Percentiles rank a stretch among this genome's conserved stretches.
Conservation (phyloP, 345 rosid species). For the Noccaea caerulescens region DNA sequence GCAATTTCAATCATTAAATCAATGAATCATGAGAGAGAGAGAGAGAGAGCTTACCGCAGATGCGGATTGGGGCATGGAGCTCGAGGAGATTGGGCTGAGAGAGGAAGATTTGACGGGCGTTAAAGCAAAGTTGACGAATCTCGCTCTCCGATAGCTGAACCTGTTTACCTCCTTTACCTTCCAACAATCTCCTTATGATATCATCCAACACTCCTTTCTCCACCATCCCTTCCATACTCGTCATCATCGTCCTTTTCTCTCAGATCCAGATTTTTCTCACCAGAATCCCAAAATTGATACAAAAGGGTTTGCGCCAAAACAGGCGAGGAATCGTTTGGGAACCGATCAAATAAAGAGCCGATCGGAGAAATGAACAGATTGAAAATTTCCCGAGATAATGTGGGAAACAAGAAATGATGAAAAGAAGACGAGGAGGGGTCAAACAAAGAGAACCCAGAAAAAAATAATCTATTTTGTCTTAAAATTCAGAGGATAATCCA, state of each 20-base stretch:
- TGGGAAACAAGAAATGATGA: conserved; percentile 31
- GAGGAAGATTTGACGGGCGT: conserved; percentile 88
- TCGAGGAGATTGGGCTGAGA: conserved; percentile 81
- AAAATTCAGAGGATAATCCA: conserved; percentile 18
- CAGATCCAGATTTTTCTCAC: conserved; percentile 22
- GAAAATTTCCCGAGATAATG: conserved; percentile 28
- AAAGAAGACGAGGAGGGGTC: conserved; percentile 27
- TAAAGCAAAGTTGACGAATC: conserved; percentile 95
- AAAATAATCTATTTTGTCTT: conserved; percentile 13
- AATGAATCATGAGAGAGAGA: background rate
- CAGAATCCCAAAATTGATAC: conserved; percentile 20
- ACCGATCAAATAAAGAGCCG: conserved; percentile 12
- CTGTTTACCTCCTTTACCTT: conserved; percentile 88
- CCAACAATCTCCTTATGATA: conserved; percentile 82
- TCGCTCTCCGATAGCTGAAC: conserved; percentile 94
- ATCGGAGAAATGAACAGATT: conserved; percentile 16
- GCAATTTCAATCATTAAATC: background rate
- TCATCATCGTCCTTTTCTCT: conserved; percentile 54
- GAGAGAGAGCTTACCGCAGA: conserved; percentile 58
- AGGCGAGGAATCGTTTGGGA: conserved; percentile 11
- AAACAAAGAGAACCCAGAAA: conserved; percentile 38
- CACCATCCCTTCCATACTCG: conserved; percentile 81
- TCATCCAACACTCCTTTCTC: conserved; percentile 85
- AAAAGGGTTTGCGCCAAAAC: conserved; percentile 7
- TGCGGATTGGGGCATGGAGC: conserved; percentile 77